Base-by-base conservation (phyloP, 2,329 filamentous ascomycete genomes). In the Talaromyces atroroseus region DNA sequence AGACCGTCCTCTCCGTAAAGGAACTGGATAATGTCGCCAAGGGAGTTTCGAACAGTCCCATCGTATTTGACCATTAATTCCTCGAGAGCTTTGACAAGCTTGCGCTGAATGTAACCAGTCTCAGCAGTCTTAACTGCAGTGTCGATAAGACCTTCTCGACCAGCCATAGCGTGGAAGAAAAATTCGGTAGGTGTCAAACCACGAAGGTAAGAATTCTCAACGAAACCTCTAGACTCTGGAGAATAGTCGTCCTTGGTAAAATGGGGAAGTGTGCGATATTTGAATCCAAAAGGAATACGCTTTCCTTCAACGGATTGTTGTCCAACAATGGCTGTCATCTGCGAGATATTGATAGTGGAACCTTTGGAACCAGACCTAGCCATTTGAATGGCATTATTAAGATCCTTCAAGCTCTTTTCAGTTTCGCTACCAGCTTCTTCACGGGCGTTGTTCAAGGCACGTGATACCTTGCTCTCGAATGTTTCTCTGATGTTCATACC, bases 151-250 rank as follows among this genome's bases (percentile, higher is more conserved):
- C 94, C 94, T 77, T 99, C 94, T 79, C 94, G 86, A 90, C 94
- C 94, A 80, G 94, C 94, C 94, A 99, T 99, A 69, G 94, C 94
- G 82, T 99, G 94, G 82, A 99, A 99, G 79, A 96, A 99, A 77
- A 99, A 99, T 65, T 99, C 94, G 0, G 89, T 87, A 0, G 94
- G 94, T 0, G 95, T 99, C 58, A 99, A 78, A 56, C 94, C 94
- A 79, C 94, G 89, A 12, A 99, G 83, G 66, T 99, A 99, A 0
- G 94, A 99, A 76, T 99, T 99, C 74, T 99, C 94, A 20, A 99
- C 94, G 68, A 99, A 99, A 44, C 94, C 94, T 77, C 94, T 87
- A 47, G 94, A 92, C 71, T 96, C 92, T 11, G 94, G 91, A 20
- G 92, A 97, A 74, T 97, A 99, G 72, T 99, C 95, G 66, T 99